Evolutionary conservation across 768 basidiomycete species (phyloP), one percentile per base, ranked within the genome.

Genomic region (Calocybe cyanea): DNA sequence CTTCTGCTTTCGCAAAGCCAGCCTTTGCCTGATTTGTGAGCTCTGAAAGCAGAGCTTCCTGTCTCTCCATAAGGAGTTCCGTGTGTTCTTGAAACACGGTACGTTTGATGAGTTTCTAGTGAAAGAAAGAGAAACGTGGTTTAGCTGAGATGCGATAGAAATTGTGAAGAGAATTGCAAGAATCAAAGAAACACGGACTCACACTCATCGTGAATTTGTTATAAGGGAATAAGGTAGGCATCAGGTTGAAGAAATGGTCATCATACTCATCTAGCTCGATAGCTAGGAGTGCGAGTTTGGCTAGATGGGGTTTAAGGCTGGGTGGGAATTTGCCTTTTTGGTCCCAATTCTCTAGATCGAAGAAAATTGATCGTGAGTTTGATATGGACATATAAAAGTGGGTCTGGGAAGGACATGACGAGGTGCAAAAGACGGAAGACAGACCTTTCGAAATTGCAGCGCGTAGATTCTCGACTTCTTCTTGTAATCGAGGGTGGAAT

Each of bases 191-290:
- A 38, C 18, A 17, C 3, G 9, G 30, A 73, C 84, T 41, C 44
- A 88, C 85, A 41, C 77, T 87, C 84, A 97, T 92, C 0, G 91
- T 95, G 62, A 89, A 99, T 53, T 85, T 83, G 68, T 99, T 99
- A 60, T 97, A 98, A 0, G 92, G 92, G 57, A 98, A 92, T 31
- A 95, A 63, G 18, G 67, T 73, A 0, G 94, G 91, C 81, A 97
- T 87, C 15, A 86, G 71, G 56, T 81, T 84, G 68, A 95, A 97
- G 63, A 95, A 95, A 56, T 87, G 79, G 14, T 95, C 93, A 50
- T 91, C 87, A 64, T 95, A 96, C 60, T 94, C 83, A 62, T 84
- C 87, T n/a, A 88, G 73, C 20, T 76, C 70, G 56, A 95, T 80
- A 0, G 95, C 94, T 40, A 82, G 75, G 31, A 89, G 58, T 0